Base-by-base conservation (phyloP, 2,329 filamentous ascomycete genomes). In the Penicillium sp. region DNA sequence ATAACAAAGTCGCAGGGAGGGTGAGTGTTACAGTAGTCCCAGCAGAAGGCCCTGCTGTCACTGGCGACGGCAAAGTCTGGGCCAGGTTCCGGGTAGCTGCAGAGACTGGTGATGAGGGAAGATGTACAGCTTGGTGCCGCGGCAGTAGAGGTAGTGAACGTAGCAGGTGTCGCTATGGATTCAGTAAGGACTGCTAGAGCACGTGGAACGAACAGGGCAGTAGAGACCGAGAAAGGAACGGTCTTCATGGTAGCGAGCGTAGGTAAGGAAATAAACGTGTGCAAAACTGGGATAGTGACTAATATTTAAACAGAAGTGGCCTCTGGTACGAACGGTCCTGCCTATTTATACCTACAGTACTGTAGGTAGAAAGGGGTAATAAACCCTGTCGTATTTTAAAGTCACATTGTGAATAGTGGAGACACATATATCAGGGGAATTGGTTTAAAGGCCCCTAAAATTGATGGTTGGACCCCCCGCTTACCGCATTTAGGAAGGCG, bases 1-100 rank as follows among this genome's bases (percentile, higher is more conserved):
- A 71, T 66, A 51, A 64, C 60, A 56, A 71, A 72, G 60, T 54
- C 57, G 60, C 69, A 72, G 23, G 69, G 69, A 54, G 57, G 61
- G 56, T 70, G 42, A 40, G 55, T 57, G 52, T 67, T 61, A 57
- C 69, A 72, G 61, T 68, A 69, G 37, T 63, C 61, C 67, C 64
- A 69, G 63, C 69, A 72, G 46, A 6, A 14, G 41, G 57, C 55
- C 33, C 23, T 59, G 51, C 66, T 46, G 25, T 47, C 47, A 45
- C 11, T 61, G 54, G 69, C 69, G 50, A 67, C 65, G 51, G 64
- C 66, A 49, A 62, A 62, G 6, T 57, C 54, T 22, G 31, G 14
- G 15, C 31, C 58, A 25, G 67, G 65, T 12, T 60, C 42, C 11
- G 59, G 61, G 51, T 70, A 70, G 58, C 56, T 57, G 58, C 68